Evolutionary conservation across 2,329 filamentous ascomycete species (phyloP), one percentile per base, ranked within the genome.

Genomic region (Amauroascus verrucosus): DNA sequence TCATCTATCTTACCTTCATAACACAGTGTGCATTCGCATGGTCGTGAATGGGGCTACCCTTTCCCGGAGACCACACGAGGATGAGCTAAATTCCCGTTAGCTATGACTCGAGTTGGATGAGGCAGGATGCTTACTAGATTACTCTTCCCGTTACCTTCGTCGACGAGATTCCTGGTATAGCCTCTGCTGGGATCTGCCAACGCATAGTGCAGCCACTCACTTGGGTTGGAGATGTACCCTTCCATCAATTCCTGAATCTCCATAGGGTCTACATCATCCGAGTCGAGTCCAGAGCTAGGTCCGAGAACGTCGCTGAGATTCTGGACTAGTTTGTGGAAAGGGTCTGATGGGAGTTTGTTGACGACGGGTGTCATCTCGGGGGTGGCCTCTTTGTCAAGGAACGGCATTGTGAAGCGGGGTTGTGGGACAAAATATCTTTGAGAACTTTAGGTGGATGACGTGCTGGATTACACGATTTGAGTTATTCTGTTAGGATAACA

Each of bases 91-190:
- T 50, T 41, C 26, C 26, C 44, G 28, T 55, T 46, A 56, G 51
- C 46, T 9, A 33, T 38, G 44, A 20, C 13, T 48, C 35, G n/a
- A 33, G 16, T 30, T n/a, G 9, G 7, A 16, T 32, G 14, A 48
- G 26, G 33, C 6, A 14, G 20, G 20, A 11, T 26, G 41, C 79
- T 64, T 70, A 86, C 82, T 66, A 88, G 67, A 62, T 88, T 88
- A 63, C 82, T 83, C 69, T 86, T 87, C 55, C 82, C 88, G 61
- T 95, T 95, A 2, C 89, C 88, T 65, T 89, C 85, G 63, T 95
- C 88, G 43, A 96, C 88, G 3, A 95, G 78, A 65, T 95, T 95
- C 53, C 90, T 75, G 11, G 90, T 95, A 68, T 95, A 96, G 1
- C 79, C 78, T 62, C 83, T 77, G 58, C 76, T 82, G 16, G 72